A percentile compares a stretch with the other conserved stretches of the same genome.
These are phyloP conservation scores for Ceratocystis harringtonii DNA, from an alignment of 2,329 filamentous ascomycete genomes.

Conservation along the genomic window DNA sequence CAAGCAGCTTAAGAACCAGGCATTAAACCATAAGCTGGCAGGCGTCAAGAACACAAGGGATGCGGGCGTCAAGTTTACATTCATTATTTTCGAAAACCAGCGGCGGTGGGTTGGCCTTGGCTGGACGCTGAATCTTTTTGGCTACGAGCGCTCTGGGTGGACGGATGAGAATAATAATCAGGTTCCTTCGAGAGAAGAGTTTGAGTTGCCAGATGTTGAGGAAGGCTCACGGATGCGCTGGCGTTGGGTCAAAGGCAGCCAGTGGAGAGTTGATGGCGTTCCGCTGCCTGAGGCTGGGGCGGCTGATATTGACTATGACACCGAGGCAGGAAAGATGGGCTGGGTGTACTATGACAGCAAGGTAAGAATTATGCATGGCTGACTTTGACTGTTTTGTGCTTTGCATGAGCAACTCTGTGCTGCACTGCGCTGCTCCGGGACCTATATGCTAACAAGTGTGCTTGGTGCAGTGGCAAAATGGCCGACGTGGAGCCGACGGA, in stretches of 20 bases:
- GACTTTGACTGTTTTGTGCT: neutral
- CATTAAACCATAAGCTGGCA: conserved; percentile 14
- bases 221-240: conserved; percentile 42
- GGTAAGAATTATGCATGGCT: conserved; percentile 32
- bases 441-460: conserved; percentile 1
- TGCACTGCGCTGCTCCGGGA: neutral
- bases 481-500: conserved; percentile 68
- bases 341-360: conserved; percentile 99
- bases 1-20: conserved; percentile 28
- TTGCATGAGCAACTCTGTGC: neutral
- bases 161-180: conserved; percentile 88
- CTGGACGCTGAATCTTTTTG: conserved; percentile 83
- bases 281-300: conserved; percentile 33
- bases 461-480: conserved; percentile 62
- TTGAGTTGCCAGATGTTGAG: conserved; percentile 46
- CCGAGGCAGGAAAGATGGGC: conserved; percentile 50
- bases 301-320: conserved; percentile 36
- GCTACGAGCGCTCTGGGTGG: conserved; percentile 82
- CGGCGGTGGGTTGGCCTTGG: conserved; percentile 86
- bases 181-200: conserved; percentile 57
- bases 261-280: conserved; percentile 75
- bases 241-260: conserved; percentile 70
- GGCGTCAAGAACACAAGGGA: conserved; percentile 30
- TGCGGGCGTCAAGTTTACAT: conserved; percentile 84
- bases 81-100: conserved; percentile 93